Evolutionary conservation across 371 early-diverging fungal genomes (phyloP), one percentile per base, ranked within the genome.

Genomic region (Haplosporangium sp.): DNA sequence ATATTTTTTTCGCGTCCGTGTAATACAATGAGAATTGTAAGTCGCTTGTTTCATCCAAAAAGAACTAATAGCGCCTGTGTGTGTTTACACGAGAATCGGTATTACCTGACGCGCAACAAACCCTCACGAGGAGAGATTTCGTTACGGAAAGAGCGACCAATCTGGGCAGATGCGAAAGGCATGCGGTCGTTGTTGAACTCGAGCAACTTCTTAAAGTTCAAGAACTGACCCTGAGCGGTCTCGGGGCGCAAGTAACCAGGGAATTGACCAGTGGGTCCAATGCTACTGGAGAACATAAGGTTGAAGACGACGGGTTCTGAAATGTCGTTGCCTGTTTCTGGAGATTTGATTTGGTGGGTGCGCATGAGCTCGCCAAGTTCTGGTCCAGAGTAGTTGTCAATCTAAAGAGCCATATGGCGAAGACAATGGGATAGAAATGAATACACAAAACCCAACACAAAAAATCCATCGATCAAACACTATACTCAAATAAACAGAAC

Each of bases 141-240:
- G 83, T 99, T 99, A 80, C 99, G 91, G 93, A 99, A 99, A 40
- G 97, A 95, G 69, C 96, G 97, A 75, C 99, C 99, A 50, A 99
- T 96, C 72, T 94, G 94, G 56, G 99, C 98, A 59, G 99, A 98
- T 37, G 99, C 99, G 86, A 99, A 99, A 29, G 99, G 99, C 94
- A 99, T 94, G 81, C 93, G 94, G 62, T 96, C 96, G 81, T 96
- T 96, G 89, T 99, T 99, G 86, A 94, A 96, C 81, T 99, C 99
- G 50, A 97, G 90, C 47, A 99, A 90, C 41, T 94, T 87, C 86
- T 98, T 96, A 75, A 99, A 99, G 92, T 99, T 99, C 57, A 98
- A 82, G 87, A 99, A 99, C 86, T 99, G 99, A 73, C 99, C 99
- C 88, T 99, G 99, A 47, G 99, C 99, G 18, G 99, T 99, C 86